Base-by-base conservation (phyloP, 306 rosid genomes). In the Dryas alaskensis region DNA sequence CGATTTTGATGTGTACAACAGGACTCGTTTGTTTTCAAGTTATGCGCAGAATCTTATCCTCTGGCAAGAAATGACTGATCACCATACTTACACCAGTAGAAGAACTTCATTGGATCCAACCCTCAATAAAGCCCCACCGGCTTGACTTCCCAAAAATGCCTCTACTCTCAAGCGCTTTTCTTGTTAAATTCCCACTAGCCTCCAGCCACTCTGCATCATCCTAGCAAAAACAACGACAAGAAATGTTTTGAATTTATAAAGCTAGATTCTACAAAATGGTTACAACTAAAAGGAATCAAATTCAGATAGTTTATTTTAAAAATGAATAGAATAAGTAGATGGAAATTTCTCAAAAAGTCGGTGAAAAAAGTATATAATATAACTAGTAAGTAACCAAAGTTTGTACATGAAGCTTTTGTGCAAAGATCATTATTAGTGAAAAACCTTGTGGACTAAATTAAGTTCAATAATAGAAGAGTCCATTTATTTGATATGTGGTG, bases 141-240 rank as follows among this genome's bases (percentile, higher is more conserved):
- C 80, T 79, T 14, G 65, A 50, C 75, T 70, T 80, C 54, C 69
- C 17, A 39, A 64, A 78, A 57, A 60, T 63, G 70, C 69, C 70
- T 78, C 81, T 72, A 12, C 42, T 76, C 75, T 76, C 76, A 37
- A 66, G 22, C 10, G 81, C 64, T 70, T 54, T 79, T 51, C 58
- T 73, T 64, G 74, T 76, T 10, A 87, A 83, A 66, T 87, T 92
- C 65, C 85, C 78, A 70, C 73, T 55, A 49, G 53, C 79, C 92
- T 86, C 37, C 37, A 1, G 37, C 37, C 37, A 69, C 65, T 12
- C 76, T 31, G 44, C 65, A 60, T 31, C 37, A 31, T 31, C 37
- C 37, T 31, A 31, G 37, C 2, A 31, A 31, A 31, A 31, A 31
- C 2, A 31, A 1, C 37, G 2, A 31, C 37, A 31, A 31, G 2